These are phyloP conservation scores for Dendrobium catenatum DNA, from an alignment of 106 monocot genomes.

Conservation along the genomic window DNA sequence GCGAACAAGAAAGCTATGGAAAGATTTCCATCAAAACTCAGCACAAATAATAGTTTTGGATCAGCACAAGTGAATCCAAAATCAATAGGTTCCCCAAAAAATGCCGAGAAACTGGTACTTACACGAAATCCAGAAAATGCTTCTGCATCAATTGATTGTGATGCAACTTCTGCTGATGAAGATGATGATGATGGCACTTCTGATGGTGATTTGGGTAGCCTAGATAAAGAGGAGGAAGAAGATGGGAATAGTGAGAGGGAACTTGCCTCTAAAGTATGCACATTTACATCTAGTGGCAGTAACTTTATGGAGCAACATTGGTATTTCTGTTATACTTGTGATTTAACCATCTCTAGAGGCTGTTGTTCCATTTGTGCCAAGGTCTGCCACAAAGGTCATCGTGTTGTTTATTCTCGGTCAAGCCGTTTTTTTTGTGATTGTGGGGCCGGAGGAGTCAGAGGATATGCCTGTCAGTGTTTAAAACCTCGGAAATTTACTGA, in stretches of 20 bases:
- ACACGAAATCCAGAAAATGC: slow-evolving; percentile 40
- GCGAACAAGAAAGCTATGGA: slow-evolving; percentile 27
- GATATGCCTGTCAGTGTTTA: slow-evolving; percentile 87
- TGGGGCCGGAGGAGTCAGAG: slow-evolving; percentile 97
- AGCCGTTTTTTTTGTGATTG: slow-evolving; percentile 99
- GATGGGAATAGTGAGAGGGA: slow-evolving; percentile 75
- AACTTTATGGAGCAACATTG: slow-evolving; percentile 99
- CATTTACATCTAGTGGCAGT: slow-evolving; percentile 98
- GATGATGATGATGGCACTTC: slow-evolving; percentile 99
- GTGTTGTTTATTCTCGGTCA: slow-evolving; percentile 95
- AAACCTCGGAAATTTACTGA: slow-evolving; percentile 78
- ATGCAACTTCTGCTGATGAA: slow-evolving; percentile 86
- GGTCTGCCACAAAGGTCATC: slow-evolving; percentile 93
- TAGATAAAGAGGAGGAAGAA: slow-evolving; percentile 90
- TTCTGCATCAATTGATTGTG: slow-evolving; percentile 61
- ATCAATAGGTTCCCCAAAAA: slow-evolving; percentile 44
- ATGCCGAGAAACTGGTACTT: slow-evolving; percentile 53
- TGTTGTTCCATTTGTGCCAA: slow-evolving; percentile 97
- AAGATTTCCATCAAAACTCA: slow-evolving; percentile 44
- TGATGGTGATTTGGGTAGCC: slow-evolving; percentile 86
- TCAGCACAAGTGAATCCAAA: slow-evolving; percentile 39
- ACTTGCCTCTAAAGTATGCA: slow-evolving; percentile 94
- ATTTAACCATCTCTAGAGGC: slow-evolving; percentile 89
- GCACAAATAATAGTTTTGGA: slow-evolving; percentile 32
- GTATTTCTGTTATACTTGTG: slow-evolving; percentile 99